Base-by-base conservation (phyloP, 345 rosid genomes). In the Eucalyptus camaldulensis region DNA sequence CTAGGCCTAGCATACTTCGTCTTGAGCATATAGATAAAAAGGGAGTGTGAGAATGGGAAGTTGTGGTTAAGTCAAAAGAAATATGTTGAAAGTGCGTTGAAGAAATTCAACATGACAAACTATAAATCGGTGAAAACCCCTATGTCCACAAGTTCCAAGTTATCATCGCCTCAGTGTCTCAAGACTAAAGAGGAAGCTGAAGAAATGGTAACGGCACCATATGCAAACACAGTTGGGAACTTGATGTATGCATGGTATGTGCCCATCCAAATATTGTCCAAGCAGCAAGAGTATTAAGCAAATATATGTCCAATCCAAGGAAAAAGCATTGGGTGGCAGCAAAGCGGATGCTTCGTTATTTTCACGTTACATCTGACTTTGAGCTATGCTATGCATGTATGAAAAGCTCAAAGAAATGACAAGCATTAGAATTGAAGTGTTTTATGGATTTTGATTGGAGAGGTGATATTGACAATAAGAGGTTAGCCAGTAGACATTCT, bases 281-380 rank as follows among this genome's bases (percentile, higher is more conserved):
- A 33, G 44, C 1, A 33, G 1, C 22, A 6, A 1, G 44, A 72
- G 8, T 33, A 33, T 33, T 5, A 12, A 72, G 81, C 13, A 17
- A 0, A 72, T 72, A 9, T 72, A 33, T 33, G 25, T 72, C 25
- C 8, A 72, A 72, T 33, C 13, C 3, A 0, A 3, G 4, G 7
- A 72, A 72, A 72, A 6, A 33, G 25, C 13, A 69, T 33, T 69
- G 24, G 44, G 40, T 69, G 7, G 44, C 2, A 69, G 8, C 24
- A 33, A 69, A 72, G 44, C 4, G 2, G 1, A 11, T 72, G 22
- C 13, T 69, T 33, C 2, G 4, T 69, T 33, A 69, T 69, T 4
- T 33, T 69, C 1, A 0, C 0, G 10, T 3, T 33, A 33, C 24
- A 33, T 33, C 7, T 33, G 2, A 5, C 25, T 69, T 69, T 69